Evolutionary conservation across 2,329 filamentous ascomycete species (phyloP).

Genomic region (Pyrenochaeta sp.): DNA sequence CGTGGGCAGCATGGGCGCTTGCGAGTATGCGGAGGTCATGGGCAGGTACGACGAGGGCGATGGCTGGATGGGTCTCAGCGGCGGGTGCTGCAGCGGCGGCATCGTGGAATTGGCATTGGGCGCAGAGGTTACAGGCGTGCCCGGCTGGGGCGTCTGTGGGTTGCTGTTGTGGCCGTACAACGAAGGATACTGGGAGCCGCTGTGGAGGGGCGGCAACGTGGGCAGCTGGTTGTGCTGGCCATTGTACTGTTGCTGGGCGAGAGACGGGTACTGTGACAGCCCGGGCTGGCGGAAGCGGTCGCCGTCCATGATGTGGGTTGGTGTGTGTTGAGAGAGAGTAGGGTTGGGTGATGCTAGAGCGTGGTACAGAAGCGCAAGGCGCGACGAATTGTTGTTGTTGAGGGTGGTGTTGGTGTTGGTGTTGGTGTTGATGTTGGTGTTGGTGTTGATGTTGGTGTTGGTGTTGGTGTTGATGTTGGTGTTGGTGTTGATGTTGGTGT

Average conservation of each 20-base stretch:
- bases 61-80: slow-evolving; percentile 48
- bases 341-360: slow-evolving; percentile 15
- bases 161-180: slow-evolving; percentile 49
- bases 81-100: slow-evolving; percentile 48
- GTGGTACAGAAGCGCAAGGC: slow-evolving; percentile 26
- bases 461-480: slow-evolving; percentile 2
- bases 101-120: slow-evolving; percentile 41
- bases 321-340: slow-evolving; percentile 11
- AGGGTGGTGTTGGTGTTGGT: background rate
- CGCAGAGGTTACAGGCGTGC: slow-evolving; percentile 46
- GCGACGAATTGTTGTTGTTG: slow-evolving; percentile 39
- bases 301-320: slow-evolving; percentile 41
- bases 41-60: slow-evolving; percentile 47
- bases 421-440: no score
- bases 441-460: background rate
- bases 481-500: slow-evolving; percentile 1
- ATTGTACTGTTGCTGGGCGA: slow-evolving; percentile 43
- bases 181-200: slow-evolving; percentile 38
- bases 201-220: slow-evolving; percentile 48
- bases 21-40: slow-evolving; percentile 46
- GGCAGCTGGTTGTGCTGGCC: slow-evolving; percentile 40
- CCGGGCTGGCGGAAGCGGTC: slow-evolving; percentile 49
- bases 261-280: slow-evolving; percentile 42
- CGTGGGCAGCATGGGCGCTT: slow-evolving; percentile 44
- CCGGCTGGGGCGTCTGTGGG: slow-evolving; percentile 50